Base-by-base conservation (phyloP, 768 basidiomycete species). In the Phlegmacium glaucopus region DNA sequence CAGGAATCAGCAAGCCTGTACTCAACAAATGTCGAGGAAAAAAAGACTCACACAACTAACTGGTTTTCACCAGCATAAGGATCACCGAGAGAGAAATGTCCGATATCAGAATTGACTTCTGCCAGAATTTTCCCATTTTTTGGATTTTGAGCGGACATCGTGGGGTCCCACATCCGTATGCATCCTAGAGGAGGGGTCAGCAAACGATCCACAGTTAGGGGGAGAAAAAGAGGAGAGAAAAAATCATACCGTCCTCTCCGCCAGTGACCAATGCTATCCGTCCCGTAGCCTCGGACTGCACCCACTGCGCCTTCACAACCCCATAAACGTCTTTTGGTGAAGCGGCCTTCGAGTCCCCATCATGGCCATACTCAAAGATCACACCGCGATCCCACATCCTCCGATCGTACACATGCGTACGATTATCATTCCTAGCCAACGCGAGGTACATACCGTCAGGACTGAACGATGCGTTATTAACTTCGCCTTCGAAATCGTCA, bases 121-220 rank as follows among this genome's bases (percentile, higher is more conserved):
- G 76, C 83, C 11, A 87, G 53, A 8, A 78, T 59, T 2, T 39
- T 61, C 12, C 79, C 82, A 59, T 82, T 79, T 3, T 53, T 47
- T 3, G 62, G 56, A 42, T 71, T 64, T 6, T 62, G 57, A 1
- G 53, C 54, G 1, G 78, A 69, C n/a, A 65, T 58, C 18, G 68
- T 62, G 6, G 81, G 75, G 56, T 87, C 76, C 85, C 85, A 89
- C 29, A 85, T 53, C 22, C 85, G 72, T 9, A 89, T 75, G 56
- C 83, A 85, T n/a, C 85, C 85, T 87, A 17, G 10, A 35, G 27
- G 25, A 45, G 12, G 22, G 32, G 17, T 22, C 9, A 15, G n/a
- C 22, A 2, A 22, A 22, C 22, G 5, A 22, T 22, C 22, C 22
- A 3, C 5, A 22, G 5, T 22, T 22, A 22, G 22, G 13, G n/a